A percentile compares a stretch with the other conserved stretches of the same genome.
Evolutionary conservation across 179 eudicot species (phyloP).

Genomic region (Carnegiea gigantea): DNA sequence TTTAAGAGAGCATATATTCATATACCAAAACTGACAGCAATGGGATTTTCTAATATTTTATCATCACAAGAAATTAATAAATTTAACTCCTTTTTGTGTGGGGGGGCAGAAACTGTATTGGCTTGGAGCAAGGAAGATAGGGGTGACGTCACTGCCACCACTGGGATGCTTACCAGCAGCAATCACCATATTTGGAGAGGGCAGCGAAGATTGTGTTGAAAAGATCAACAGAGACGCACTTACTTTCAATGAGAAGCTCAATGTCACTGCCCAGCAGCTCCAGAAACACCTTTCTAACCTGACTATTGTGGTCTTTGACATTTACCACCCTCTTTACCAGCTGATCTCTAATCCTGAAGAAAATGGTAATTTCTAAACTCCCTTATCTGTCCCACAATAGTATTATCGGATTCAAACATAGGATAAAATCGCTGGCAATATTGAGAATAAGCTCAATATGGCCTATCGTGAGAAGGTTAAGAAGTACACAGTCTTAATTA

Average conservation of each 20-base stretch:
- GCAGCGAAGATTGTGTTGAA: conserved; percentile 65
- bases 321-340: conserved; percentile 71
- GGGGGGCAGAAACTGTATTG: conserved; percentile 58
- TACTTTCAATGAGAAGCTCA: conserved; percentile 75
- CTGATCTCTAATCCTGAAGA: conserved; percentile 65
- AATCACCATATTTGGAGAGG: conserved; percentile 74
- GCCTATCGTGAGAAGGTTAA: too few relatives aligned
- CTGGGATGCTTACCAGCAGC: conserved; percentile 91
- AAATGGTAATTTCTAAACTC: conserved; percentile 43
- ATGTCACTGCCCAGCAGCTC: conserved; percentile 55
- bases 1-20: too few relatives aligned
- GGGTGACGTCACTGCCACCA: conserved; percentile 89
- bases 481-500: too few relatives aligned
- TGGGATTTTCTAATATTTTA: too few relatives aligned
- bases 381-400: background rate
- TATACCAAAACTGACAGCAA: too few relatives aligned
- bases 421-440: too few relatives aligned
- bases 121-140: conserved; percentile 88
- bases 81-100: too few relatives aligned
- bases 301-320: conserved; percentile 75
- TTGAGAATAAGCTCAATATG: too few relatives aligned
- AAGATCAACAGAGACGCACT: conserved; percentile 63
- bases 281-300: conserved; percentile 54
- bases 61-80: too few relatives aligned
- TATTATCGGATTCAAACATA: background rate